Evolutionary conservation across 148 eudicot species (phyloP), one percentile per base, ranked within the genome.

Genomic region (Hydrangea macrophylla): DNA sequence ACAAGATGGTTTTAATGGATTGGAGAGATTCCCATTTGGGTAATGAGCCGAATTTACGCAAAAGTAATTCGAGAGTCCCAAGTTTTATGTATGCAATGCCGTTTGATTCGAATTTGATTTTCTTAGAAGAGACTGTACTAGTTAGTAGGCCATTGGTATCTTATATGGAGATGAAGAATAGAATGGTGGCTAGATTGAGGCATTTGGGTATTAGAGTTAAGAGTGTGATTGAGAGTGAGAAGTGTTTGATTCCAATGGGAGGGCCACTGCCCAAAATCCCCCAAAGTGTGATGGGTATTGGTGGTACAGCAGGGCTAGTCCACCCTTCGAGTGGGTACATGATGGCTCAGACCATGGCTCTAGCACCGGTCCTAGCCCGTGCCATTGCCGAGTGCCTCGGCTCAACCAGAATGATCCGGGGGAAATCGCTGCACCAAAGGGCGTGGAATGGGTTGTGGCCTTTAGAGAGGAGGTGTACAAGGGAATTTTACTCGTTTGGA

Each of bases 21-120:
- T 78, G 84, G 84, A 77, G 87, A 39, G 82, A 83, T 58, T 75
- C 84, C 17, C 84, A 83, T 68, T 36, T 80, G 28, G 87, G 87
- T 7, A 83, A 83, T 20, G 84, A 83, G 74, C 87, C 84, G 11
- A 0, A 37, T 67, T 35, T 83, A 0, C 61, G 82, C 1, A 36
- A 24, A 10, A 44, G 60, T 9, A 83, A 83, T 68, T 72, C 80
- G 1, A 70, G 32, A 64, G 8, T 54, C 17, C 87, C 87, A 1
- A 75, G 84, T 30, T 83, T 83, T 55, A 31, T 80, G 18, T 83
- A 83, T 24, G 87, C 78, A n/a, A 83, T 83, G 87, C 87, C 87
- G 2, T 78, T 83, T 31, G 79, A 77, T 63, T 61, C 78, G 2
- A 83, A 83, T 45, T 62, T 83, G 63, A 35, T 83, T 1, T 83